A percentile compares a stretch with the other conserved stretches of the same genome.
Conservation (phyloP, 1,284 basidiomycete species). For the Paramarasmius palmivorus region DNA sequence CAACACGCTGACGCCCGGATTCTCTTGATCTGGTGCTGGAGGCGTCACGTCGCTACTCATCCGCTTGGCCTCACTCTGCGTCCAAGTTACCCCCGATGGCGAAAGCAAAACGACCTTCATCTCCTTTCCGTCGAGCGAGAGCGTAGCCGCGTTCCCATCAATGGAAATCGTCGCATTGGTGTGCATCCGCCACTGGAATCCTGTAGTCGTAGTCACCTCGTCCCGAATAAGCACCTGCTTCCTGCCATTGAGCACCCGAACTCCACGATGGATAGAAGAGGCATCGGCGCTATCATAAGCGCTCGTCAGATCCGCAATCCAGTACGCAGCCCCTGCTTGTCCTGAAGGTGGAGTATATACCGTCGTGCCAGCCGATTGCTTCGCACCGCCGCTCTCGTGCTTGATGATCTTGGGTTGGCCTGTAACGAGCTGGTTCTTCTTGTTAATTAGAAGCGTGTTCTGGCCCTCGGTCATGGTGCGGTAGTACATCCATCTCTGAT, state of each 20-base stretch:
- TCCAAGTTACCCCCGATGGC: slow-evolving; percentile 62
- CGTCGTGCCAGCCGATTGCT: slow-evolving; percentile 78
- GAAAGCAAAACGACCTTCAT: slow-evolving; percentile 62
- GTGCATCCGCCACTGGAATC: slow-evolving; percentile 91
- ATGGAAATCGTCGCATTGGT: slow-evolving; percentile 77
- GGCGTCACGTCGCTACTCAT: slow-evolving; percentile 65
- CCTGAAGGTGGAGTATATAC: slow-evolving; percentile 35
- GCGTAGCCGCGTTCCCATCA: slow-evolving; percentile 59
- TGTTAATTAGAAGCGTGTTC: slow-evolving; percentile 86
- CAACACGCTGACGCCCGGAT: slow-evolving; percentile 81
- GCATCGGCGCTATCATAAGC: slow-evolving; percentile 72
- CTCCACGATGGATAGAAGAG: slow-evolving; percentile 79
- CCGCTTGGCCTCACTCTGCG: slow-evolving; percentile 48
- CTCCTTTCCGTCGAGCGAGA: slow-evolving; percentile 63
- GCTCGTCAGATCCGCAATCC: slow-evolving; percentile 77
- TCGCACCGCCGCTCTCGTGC: slow-evolving; percentile 60
- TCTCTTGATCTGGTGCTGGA: slow-evolving; percentile 70
- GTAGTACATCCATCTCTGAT: slow-evolving; percentile 87
- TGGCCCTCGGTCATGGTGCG: slow-evolving; percentile 96
- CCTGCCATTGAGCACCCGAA: slow-evolving; percentile 84
- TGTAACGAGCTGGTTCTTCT: slow-evolving; percentile 78
- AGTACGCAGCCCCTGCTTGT: slow-evolving; percentile 76
- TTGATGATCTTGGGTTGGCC: slow-evolving; percentile 63
- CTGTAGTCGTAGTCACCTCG: slow-evolving; percentile 64
- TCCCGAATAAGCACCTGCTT: slow-evolving; percentile 89